Base-by-base conservation (phyloP, 106 monocot genomes). In the Apostasia shenzhenica region DNA sequence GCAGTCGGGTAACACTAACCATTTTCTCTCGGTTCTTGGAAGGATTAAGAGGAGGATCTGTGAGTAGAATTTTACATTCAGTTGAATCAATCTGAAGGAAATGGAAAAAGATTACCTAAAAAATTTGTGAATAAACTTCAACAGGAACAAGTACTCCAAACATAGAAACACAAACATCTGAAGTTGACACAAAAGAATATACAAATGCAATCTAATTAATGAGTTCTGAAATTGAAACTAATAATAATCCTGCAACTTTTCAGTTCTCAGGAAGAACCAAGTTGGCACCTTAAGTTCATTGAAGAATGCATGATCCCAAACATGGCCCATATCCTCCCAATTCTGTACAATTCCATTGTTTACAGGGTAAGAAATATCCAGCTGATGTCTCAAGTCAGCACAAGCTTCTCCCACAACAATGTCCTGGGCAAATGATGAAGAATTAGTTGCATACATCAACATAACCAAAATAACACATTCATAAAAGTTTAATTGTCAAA, bases 31-130 rank as follows among this genome's bases (percentile, higher is more conserved):
- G 92, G 65, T 97, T 97, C 71, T 89, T 97, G 14, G 87, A 79
- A 67, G 97, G 97, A 79, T 97, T 97, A 66, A 97, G 91, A 63
- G 97, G 97, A 45, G 97, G 97, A 77, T 97, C 97, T 56, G 97
- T 97, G 38, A 97, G 84, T 67, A 97, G 70, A 65, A 97, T 97
- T 79, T 97, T 97, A 73, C 89, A 89, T 63, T 97, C 92, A 58
- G 79, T 42, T 61, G 97, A 89, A 74, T 97, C 92, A 76, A 97
- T 79, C 97, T 97, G 73, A 77, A 72, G 55, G 41, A 59, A 64
- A 41, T 13, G 38, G 8, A 45, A 70, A 76, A 48, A 44, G 5
- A 70, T 49, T 26, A 65, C 37, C 6, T 26, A 48, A 14, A 48
- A 6, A 65, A 26, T 65, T 65, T 48, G 48, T 65, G 7, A 48